phyloP scores from a whole-genome alignment of 2,329 filamentous ascomycete species.

The Pseudogymnoascus sp. region DNA sequence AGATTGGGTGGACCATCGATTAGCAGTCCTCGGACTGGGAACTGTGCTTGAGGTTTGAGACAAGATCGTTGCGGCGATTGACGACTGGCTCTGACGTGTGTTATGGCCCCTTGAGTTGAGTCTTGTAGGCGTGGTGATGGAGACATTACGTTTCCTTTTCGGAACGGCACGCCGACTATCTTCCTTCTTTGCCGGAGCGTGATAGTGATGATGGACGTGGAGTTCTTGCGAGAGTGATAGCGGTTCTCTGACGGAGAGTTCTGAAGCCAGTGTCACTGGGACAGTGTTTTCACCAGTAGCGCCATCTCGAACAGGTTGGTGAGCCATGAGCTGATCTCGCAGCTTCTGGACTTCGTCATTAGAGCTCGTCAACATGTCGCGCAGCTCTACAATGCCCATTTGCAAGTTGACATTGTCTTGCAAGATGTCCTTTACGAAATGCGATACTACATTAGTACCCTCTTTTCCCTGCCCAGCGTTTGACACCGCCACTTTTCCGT shows the following conservation, averaged over 20 bases:
- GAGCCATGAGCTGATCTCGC: constrained; percentile 71
- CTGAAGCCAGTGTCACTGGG: constrained; percentile 59
- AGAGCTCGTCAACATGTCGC: constrained; percentile 83
- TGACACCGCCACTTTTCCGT: constrained; percentile 49
- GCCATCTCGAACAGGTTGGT: constrained; percentile 58
- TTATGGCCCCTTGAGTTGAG: constrained; percentile 34
- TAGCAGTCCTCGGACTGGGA: constrained; percentile 39
- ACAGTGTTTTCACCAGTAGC: constrained; percentile 30
- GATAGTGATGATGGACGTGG: constrained; percentile 93
- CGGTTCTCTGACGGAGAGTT: constrained; percentile 51
- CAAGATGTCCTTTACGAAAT: constrained; percentile 92
- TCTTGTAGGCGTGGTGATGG: constrained; percentile 40
- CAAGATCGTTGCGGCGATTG: constrained; percentile 36
- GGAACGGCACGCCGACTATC: constrained; percentile 45
- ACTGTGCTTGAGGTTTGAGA: constrained; percentile 45
- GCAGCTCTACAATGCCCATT: constrained; percentile 80
- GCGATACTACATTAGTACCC: constrained; percentile 71
- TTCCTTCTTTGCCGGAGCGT: constrained; percentile 55
- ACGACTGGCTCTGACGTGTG: constrained; percentile 34
- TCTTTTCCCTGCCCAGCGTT: constrained; percentile 53
- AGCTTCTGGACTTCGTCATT: constrained; percentile 90
- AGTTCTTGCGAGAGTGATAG: constrained; percentile 60
- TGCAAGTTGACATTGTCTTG: constrained; percentile 94
- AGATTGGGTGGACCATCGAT: constrained; percentile 60
- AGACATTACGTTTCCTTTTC: constrained; percentile 68